A percentile compares a stretch with the other conserved stretches of the same genome.
These are phyloP conservation scores for Hygrophorus russula DNA, from an alignment of 768 basidiomycete genomes.

Conservation along the genomic window DNA sequence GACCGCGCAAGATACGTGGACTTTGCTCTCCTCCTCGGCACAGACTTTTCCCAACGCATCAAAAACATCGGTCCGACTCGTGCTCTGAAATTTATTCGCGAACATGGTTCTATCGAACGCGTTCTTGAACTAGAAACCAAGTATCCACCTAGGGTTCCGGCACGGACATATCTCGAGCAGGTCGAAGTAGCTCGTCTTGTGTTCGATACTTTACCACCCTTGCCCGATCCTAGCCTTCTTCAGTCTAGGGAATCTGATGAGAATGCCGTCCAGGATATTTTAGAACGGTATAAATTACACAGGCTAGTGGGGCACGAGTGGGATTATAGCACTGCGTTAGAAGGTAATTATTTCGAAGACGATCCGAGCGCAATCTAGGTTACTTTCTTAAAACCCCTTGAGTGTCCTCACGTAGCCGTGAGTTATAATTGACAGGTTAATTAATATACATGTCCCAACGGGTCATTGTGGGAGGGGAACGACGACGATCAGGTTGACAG, in stretches of 20 bases:
- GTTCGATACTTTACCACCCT: conserved; percentile 55
- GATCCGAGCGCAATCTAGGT: conserved; percentile 30
- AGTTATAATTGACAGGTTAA: too few species aligned
- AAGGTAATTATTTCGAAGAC: conserved; percentile 60
- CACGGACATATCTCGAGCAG: conserved; percentile 49
- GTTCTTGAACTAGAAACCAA: conserved; percentile 42
- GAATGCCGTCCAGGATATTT: conserved; percentile 27
- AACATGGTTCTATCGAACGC: conserved; percentile 62
- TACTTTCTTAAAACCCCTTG: too few species aligned
- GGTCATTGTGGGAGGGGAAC: too few species aligned
- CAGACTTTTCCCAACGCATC: conserved; percentile 83
- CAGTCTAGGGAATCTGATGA: conserved; percentile 28
- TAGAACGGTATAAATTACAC: conserved; percentile 42
- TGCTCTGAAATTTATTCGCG: conserved; percentile 66
- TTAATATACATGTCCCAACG: too few species aligned
- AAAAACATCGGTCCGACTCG: conserved; percentile 69
- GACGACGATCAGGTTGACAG: too few species aligned
- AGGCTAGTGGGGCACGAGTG: conserved; percentile 27
- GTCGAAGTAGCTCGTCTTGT: conserved; percentile 50
- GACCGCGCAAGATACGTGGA: conserved; percentile 57
- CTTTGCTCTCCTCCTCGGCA: conserved; percentile 80
- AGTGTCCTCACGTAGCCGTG: too few species aligned
- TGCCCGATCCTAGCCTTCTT: conserved; percentile 32
- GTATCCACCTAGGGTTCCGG: conserved; percentile 37
- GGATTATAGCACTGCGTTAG: conserved; percentile 34